Evolutionary conservation across 2,329 filamentous ascomycete genomes (phyloP).

Genomic region (Purpureocillium takamizusanense): DNA sequence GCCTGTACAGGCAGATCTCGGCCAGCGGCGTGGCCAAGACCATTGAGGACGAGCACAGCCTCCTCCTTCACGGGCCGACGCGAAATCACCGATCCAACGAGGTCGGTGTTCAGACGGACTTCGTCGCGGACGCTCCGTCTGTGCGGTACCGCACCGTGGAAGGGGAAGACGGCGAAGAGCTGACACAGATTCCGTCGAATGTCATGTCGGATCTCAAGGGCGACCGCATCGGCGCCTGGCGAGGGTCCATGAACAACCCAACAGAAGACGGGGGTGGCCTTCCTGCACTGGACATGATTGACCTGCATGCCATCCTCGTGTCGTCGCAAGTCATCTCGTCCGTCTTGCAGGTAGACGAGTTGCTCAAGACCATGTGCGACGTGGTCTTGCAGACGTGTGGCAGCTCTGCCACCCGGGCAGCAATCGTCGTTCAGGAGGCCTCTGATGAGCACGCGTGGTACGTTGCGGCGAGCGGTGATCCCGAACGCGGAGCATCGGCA

Average conservation of each 20-base stretch:
- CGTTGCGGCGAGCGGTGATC: conserved; percentile 64
- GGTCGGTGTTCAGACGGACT: conserved; percentile 60
- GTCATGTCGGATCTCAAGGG: conserved; percentile 42
- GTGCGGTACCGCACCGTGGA: conserved; percentile 41
- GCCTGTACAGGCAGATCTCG: conserved; percentile 59
- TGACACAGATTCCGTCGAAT: conserved; percentile 31
- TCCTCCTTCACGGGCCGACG: conserved; percentile 55
- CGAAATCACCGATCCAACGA: conserved; percentile 52
- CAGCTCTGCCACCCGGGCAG: conserved; percentile 59
- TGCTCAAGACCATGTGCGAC: conserved; percentile 73
- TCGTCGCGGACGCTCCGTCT: conserved; percentile 46
- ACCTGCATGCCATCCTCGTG: conserved; percentile 68
- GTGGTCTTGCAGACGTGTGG: conserved; percentile 73
- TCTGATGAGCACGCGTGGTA: conserved; percentile 52
- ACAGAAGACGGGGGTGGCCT: conserved; percentile 52
- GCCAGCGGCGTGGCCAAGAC: conserved; percentile 60
- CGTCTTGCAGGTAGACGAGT: conserved; percentile 63
- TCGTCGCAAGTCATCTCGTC: conserved; percentile 75
- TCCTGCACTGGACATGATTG: conserved; percentile 74
- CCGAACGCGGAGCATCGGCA: conserved; percentile 57
- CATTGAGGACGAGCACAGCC: conserved; percentile 58
- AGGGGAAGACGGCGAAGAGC: conserved; percentile 33
- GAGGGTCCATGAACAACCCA: conserved; percentile 46
- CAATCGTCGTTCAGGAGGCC: conserved; percentile 65
- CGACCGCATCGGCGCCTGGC: conserved; percentile 54